Evolutionary conservation across 2,329 filamentous ascomycete species (phyloP).

Genomic region (Truncatella angustata): DNA sequence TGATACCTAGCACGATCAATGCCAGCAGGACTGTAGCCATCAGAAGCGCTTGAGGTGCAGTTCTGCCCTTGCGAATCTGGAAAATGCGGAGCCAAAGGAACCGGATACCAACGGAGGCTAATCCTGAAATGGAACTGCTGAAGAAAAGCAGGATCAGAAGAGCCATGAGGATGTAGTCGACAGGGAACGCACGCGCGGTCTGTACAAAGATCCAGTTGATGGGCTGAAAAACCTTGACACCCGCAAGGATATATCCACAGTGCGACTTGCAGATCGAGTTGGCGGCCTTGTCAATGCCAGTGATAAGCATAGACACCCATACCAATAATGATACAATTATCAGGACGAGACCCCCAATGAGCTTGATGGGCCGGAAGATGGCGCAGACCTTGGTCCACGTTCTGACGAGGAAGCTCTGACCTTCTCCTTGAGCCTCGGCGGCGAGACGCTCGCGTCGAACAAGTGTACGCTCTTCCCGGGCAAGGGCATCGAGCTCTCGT

Average conservation of each 20-base stretch:
- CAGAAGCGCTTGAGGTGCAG: slow-evolving; percentile 86
- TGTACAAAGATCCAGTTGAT: slow-evolving; percentile 86
- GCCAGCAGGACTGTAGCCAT: slow-evolving; percentile 89
- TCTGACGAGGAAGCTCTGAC: slow-evolving; percentile 70
- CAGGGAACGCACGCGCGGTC: slow-evolving; percentile 79
- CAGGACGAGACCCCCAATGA: slow-evolving; percentile 78
- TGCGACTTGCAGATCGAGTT: slow-evolving; percentile 89
- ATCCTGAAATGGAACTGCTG: slow-evolving; percentile 79
- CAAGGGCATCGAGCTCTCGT: slow-evolving; percentile 80
- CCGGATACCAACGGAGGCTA: slow-evolving; percentile 85
- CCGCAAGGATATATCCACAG: slow-evolving; percentile 88
- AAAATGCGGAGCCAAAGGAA: slow-evolving; percentile 96
- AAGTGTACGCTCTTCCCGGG: slow-evolving; percentile 88
- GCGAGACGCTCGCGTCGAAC: slow-evolving; percentile 86
- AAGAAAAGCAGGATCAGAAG: slow-evolving; percentile 86
- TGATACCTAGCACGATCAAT: slow-evolving; percentile 84
- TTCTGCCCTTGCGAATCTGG: slow-evolving; percentile 84
- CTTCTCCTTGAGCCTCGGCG: slow-evolving; percentile 75
- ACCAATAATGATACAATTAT: slow-evolving; percentile 72
- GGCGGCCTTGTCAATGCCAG: slow-evolving; percentile 91
- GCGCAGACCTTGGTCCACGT: slow-evolving; percentile 79
- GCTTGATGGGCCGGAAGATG: slow-evolving; percentile 82
- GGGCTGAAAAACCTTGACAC: slow-evolving; percentile 90
- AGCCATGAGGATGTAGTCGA: slow-evolving; percentile 89
- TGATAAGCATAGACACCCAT: slow-evolving; percentile 92